phyloP scores from a whole-genome alignment of 2,329 filamentous ascomycete genomes.

The Aspergillus sp. region DNA sequence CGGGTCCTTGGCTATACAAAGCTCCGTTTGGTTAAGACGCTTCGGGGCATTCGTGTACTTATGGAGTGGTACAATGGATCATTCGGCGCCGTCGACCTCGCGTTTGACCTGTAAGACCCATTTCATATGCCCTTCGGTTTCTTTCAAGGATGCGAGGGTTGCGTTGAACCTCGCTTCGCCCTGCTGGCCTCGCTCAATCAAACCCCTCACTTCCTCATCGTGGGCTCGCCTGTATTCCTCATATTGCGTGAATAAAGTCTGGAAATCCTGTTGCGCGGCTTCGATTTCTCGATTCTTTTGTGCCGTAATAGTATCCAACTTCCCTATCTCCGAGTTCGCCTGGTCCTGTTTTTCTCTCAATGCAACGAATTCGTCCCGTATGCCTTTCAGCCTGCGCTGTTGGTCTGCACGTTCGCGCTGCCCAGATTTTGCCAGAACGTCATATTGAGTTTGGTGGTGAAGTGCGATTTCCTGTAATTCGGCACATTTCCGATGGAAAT shows the following conservation, averaged over 20 bases:
- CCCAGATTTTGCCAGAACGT: constrained; percentile 40
- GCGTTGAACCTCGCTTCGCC: constrained; percentile 36
- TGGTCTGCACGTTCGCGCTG: constrained; percentile 44
- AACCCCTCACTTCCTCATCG: constrained; percentile 38
- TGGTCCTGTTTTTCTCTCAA: constrained; percentile 38
- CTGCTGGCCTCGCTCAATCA: constrained; percentile 30
- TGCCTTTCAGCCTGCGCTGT: constrained; percentile 37
- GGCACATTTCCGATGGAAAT: constrained; percentile 39
- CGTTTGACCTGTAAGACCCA: constrained; percentile 48
- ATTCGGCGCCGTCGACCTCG: constrained; percentile 31
- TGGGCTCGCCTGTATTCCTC: constrained; percentile 43
- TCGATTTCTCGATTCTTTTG: constrained; percentile 48
- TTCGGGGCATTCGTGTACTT: background rate
- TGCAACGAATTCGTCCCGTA: constrained; percentile 35
- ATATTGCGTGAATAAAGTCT: constrained; percentile 40
- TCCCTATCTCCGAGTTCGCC: constrained; percentile 37
- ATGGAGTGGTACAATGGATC: background rate
- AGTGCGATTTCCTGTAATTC: constrained; percentile 41
- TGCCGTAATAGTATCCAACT: constrained; percentile 46
- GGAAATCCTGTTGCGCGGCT: constrained; percentile 39
- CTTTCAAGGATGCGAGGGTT: constrained; percentile 41
- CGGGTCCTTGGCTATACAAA: background rate
- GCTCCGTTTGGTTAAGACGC: background rate
- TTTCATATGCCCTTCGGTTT: constrained; percentile 47
- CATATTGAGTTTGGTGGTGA: constrained; percentile 43